These are phyloP conservation scores for Dysphania ambrosioides DNA, from an alignment of 148 eudicot genomes.

Conservation along the genomic window DNA sequence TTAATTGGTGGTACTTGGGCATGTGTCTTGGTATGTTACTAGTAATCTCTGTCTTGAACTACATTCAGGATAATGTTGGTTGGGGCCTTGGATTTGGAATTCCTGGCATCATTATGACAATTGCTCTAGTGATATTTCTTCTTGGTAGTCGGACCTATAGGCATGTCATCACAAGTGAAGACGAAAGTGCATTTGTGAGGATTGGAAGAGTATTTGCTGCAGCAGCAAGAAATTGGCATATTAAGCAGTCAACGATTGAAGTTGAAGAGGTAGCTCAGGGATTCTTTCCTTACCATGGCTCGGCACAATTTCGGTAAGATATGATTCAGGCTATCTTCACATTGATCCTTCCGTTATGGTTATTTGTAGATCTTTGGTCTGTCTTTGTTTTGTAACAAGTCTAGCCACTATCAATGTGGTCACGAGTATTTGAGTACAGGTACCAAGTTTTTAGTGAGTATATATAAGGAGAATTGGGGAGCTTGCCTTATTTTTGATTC, in stretches of 20 bases:
- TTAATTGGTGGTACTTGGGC: constrained; percentile 82
- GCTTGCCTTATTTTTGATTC: constrained; percentile 3
- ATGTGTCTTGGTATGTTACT: constrained; percentile 36
- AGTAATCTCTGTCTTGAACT: constrained; percentile 38
- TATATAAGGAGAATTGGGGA: not conserved
- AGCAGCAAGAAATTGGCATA: constrained; percentile 52
- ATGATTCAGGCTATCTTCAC: not conserved
- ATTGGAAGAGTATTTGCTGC: constrained; percentile 55
- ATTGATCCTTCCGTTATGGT: too few species aligned
- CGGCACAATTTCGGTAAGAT: constrained; percentile 54
- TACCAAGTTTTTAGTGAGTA: not conserved
- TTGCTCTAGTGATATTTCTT: constrained; percentile 54
- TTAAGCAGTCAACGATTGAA: constrained; percentile 31
- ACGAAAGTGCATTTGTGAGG: constrained; percentile 54
- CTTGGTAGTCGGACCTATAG: constrained; percentile 65
- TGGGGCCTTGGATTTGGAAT: constrained; percentile 95
- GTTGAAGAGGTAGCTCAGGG: constrained; percentile 44
- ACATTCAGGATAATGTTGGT: constrained; percentile 72
- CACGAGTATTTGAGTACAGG: not conserved
- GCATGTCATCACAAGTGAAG: constrained; percentile 33
- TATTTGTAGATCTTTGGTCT: not conserved
- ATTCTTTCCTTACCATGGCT: constrained; percentile 34
- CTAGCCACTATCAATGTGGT: not conserved
- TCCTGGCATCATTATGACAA: constrained; percentile 60
- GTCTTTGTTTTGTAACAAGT: not conserved